Evolutionary conservation across 345 rosid genomes (phyloP), one percentile per base, ranked within the genome.

Genomic region (Camelina neglecta): DNA sequence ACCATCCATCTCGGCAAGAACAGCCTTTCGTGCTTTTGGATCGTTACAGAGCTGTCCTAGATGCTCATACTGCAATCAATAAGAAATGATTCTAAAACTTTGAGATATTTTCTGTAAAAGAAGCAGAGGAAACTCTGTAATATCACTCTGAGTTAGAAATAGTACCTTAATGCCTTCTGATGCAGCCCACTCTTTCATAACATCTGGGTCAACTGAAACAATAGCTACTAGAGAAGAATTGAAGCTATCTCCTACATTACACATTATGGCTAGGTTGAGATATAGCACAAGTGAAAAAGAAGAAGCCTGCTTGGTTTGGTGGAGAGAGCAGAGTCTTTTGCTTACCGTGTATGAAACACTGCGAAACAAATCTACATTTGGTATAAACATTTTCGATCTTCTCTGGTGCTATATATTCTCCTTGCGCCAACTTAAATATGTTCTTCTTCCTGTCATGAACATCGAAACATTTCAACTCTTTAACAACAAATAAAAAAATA

Each of bases 331-430:
- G 65, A 56, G 42, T 47, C 41, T 11, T 35, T 29, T 55, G 38
- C 87, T 60, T 82, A 94, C 98, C 98, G 50, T 94, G 71, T 39
- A 94, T 78, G 77, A 92, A 94, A 82, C 95, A 87, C 65, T 94
- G 98, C 4, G 82, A 73, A 44, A 86, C 71, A 66, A 89, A 92
- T 81, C 77, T 86, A 91, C 97, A 94, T 74, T 92, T 94, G 4
- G 97, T 85, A 69, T 90, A 90, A 12, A 89, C 90, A 78, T 94
- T 92, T 88, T 94, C 97, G n/a, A 94, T 83, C 79, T 94, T 94
- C 85, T 94, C 98, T 1, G 98, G 97, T 57, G 98, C 98, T 69
- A 94, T 89, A 80, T 94, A 94, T 82, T 94, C 98, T 60, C 98
- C 98, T 67, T 94, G 98, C 9, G 98, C 97, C 81, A 94, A 73